phyloP scores from a whole-genome alignment of 345 rosid species.

The Citrus cavaleriei region DNA sequence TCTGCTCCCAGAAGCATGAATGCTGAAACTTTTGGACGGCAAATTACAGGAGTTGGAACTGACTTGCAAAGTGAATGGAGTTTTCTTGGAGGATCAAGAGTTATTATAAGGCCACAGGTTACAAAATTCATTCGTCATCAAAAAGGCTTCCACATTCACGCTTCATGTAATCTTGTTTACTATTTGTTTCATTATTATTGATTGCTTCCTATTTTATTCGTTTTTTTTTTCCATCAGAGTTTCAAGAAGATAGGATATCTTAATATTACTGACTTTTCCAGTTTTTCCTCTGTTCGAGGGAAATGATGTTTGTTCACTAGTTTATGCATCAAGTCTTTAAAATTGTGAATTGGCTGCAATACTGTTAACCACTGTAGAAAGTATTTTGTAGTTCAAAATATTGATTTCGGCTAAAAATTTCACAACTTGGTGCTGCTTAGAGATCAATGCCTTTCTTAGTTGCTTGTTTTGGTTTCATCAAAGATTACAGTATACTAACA shows the following conservation, averaged over 20 bases:
- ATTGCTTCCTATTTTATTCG: not conserved
- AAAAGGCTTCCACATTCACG: slow-evolving; percentile 38
- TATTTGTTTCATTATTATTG: not conserved
- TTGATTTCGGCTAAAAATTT: not conserved
- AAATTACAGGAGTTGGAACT: slow-evolving; percentile 23
- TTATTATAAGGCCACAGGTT: slow-evolving; percentile 25
- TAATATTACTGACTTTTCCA: not conserved
- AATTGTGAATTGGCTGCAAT: not conserved
- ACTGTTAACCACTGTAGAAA: not conserved
- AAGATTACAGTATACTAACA: no score
- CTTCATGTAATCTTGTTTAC: slow-evolving; percentile 66
- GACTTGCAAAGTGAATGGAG: slow-evolving; percentile 40
- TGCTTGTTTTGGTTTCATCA: not conserved
- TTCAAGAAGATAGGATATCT: not conserved
- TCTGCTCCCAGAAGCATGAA: slow-evolving; percentile 24
- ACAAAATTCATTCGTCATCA: slow-evolving; percentile 15
- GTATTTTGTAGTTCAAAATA: not conserved
- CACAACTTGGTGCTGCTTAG: not conserved
- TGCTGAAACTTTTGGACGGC: slow-evolving; percentile 21
- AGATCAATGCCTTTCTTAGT: not conserved
- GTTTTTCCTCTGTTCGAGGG: not conserved
- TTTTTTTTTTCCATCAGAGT: not conserved
- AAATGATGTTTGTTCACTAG: not conserved
- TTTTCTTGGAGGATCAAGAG: slow-evolving; percentile 57
- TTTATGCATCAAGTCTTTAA: not conserved